Percentiles rank a stretch among this genome's conserved stretches.
Evolutionary conservation across 2,329 filamentous ascomycete genomes (phyloP).

Genomic region (Microdochium trichocladiopsis): DNA sequence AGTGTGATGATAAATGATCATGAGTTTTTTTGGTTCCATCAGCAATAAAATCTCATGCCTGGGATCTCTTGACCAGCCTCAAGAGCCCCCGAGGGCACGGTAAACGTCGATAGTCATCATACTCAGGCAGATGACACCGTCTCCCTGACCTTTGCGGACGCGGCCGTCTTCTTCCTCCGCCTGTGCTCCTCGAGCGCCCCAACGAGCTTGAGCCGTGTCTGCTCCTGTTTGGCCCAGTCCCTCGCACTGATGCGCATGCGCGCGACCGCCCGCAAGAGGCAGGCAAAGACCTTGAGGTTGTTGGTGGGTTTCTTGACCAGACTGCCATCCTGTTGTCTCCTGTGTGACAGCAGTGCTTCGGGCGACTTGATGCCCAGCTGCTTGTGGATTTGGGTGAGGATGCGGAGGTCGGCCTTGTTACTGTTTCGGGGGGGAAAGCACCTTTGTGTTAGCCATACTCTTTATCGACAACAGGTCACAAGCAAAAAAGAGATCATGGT

Average conservation of each 20-base stretch:
- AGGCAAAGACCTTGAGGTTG: constrained; percentile 36
- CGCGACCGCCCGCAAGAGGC: constrained; percentile 44
- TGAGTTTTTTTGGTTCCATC: no score
- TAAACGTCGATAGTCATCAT: no score
- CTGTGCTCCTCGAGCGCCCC: constrained; percentile 32
- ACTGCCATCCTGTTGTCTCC: background rate
- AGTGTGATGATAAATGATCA: background rate
- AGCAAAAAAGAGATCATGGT: constrained; percentile 1
- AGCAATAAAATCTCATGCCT: no score
- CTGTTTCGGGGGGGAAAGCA: constrained; percentile 38
- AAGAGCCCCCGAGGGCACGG: no score
- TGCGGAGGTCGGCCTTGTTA: constrained; percentile 83
- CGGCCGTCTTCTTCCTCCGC: constrained; percentile 5
- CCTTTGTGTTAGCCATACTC: constrained; percentile 14
- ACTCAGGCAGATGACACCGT: background rate
- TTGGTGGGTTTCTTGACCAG: background rate
- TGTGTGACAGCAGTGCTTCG: constrained; percentile 13
- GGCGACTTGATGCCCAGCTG: constrained; percentile 31
- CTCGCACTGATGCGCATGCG: constrained; percentile 40
- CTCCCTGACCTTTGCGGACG: background rate
- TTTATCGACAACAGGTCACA: background rate
- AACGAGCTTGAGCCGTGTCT: constrained; percentile 38
- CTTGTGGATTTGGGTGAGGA: constrained; percentile 78
- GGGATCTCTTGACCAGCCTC: no score
- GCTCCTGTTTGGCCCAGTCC: constrained; percentile 45